Percentiles rank a stretch among this genome's conserved stretches.
Evolutionary conservation across 257 asterid genomes (phyloP).

Genomic region (Jacaranda mimosifolia): DNA sequence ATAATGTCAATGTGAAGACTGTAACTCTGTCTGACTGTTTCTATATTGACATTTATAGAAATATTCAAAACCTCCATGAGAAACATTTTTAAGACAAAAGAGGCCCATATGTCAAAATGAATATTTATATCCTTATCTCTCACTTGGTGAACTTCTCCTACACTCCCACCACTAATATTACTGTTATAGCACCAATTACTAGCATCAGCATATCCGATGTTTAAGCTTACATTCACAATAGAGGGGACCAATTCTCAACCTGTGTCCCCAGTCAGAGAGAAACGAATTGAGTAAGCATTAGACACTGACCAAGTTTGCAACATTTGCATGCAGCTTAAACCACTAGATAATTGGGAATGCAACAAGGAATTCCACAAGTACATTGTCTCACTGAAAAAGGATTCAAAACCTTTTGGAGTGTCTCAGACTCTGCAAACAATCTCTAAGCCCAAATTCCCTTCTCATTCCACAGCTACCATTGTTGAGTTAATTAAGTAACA

Average conservation of each 20-base stretch:
- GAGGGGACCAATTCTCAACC: neutral
- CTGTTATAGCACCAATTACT: neutral
- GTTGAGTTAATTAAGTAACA: constrained; percentile 3
- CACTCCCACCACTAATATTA: neutral
- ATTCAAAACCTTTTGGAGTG: neutral
- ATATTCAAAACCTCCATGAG: constrained; percentile 12
- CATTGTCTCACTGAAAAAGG: no score
- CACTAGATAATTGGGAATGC: no score
- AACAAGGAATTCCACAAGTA: neutral
- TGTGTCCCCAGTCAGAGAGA: neutral
- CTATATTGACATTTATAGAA: neutral
- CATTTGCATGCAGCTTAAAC: neutral
- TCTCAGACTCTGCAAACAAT: neutral
- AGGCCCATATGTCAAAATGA: constrained; percentile 2
- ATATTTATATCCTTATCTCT: neutral
- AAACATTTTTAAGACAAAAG: constrained; percentile 1
- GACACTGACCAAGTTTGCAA: constrained; percentile 17
- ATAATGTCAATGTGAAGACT: no score
- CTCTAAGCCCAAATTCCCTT: neutral
- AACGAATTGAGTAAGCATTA: neutral
- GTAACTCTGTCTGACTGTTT: no score
- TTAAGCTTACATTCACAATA: neutral
- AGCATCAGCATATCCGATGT: neutral
- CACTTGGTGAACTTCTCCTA: neutral
- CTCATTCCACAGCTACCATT: constrained; percentile 11